Base-by-base conservation (phyloP, 306 rosid species). In the Abrus precatorius region DNA sequence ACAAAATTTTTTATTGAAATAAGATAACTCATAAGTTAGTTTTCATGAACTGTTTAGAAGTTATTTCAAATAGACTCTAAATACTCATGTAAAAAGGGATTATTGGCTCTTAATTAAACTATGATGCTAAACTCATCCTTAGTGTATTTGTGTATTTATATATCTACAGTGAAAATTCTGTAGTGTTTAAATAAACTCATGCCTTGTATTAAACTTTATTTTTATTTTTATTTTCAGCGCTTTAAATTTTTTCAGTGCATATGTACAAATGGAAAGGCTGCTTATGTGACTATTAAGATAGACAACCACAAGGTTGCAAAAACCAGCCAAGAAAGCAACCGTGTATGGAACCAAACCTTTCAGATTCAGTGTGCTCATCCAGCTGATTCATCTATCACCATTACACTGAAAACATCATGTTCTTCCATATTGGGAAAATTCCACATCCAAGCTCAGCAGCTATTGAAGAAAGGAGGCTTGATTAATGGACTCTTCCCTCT, bases 311-410 rank as follows among this genome's bases (percentile, higher is more conserved):
- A 84, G 83, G 91, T 89, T 38, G 98, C 97, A 12, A 77, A 76
- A 72, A 95, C 98, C 0, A 91, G 85, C 47, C 72, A 71, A 41
- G 94, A 90, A 53, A 53, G 32, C 0, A 87, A 88, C 36, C 91
- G 94, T 1, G 85, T 93, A 1, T 95, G 99, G 99, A 93, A 93
- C 79, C 96, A 93, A 77, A 91, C 93, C 54, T 95, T 95, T 81
- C 90, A 81, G 74, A 88, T 95, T 85, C 90, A 79, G 14, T 93
- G 99, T 77, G 99, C 99, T 74, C 87, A 95, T 84, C 88, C 96
- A 52, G 60, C 81, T n/a, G 87, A 85, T 63, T 88, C 97, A 75
- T 77, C 74, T 0, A 83, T 95, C 60, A 87, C 89, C 38, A 72
- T 95, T 44, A 84, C 94, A 34, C 73, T 95, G 79, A 91, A 86